A percentile compares a stretch with the other conserved stretches of the same genome.
These are phyloP conservation scores for Panus rudis DNA, from an alignment of 768 basidiomycete species.

Conservation along the genomic window DNA sequence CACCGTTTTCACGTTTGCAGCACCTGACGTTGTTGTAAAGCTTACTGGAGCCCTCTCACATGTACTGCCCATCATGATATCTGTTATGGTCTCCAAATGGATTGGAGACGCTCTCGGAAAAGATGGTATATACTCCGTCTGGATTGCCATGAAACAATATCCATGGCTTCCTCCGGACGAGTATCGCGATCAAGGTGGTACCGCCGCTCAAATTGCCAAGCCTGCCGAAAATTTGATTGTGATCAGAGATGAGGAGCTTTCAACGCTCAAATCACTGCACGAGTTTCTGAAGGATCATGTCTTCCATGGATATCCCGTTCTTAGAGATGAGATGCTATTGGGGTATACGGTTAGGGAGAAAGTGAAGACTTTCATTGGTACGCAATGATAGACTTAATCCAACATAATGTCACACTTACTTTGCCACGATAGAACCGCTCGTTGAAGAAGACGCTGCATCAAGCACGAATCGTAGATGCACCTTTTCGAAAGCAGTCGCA, in stretches of 20 bases:
- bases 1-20: background rate
- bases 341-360: slow-evolving; percentile 59
- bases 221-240: slow-evolving; percentile 41
- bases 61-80: slow-evolving; percentile 78
- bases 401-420: background rate
- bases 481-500: slow-evolving; percentile 12
- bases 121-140: slow-evolving; percentile 64
- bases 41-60: slow-evolving; percentile 75
- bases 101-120: slow-evolving; percentile 65
- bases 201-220: slow-evolving; percentile 56
- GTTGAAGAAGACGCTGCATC: slow-evolving; percentile 14
- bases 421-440: slow-evolving; percentile 13
- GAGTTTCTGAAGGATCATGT: slow-evolving; percentile 34
- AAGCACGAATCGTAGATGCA: slow-evolving; percentile 13
- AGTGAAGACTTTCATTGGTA: slow-evolving; percentile 33
- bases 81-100: slow-evolving; percentile 73
- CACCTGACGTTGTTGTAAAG: slow-evolving; percentile 23
- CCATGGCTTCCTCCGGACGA: slow-evolving; percentile 64
- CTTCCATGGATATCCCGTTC: slow-evolving; percentile 63
- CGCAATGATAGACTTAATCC: no score
- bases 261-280: slow-evolving; percentile 43
- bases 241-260: slow-evolving; percentile 39
- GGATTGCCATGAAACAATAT: slow-evolving; percentile 67
- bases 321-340: slow-evolving; percentile 41
- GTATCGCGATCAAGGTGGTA: slow-evolving; percentile 59